These are phyloP conservation scores for Hymenoscyphus infarciens DNA, from an alignment of 2,329 filamentous ascomycete species.

Conservation along the genomic window DNA sequence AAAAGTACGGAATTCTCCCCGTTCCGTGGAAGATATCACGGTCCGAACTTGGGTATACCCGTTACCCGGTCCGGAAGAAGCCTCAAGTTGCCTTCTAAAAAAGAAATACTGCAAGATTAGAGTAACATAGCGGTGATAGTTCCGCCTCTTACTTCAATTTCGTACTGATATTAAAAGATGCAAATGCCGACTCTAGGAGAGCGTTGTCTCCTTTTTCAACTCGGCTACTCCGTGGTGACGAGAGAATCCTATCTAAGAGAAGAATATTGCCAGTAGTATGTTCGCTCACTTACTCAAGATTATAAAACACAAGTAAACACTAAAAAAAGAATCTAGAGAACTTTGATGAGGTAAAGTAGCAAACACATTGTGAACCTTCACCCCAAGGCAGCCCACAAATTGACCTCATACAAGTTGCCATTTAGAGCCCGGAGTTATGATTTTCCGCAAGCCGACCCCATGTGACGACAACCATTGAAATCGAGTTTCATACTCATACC, in stretches of 20 bases:
- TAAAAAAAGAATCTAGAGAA: no score
- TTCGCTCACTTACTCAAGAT: not conserved
- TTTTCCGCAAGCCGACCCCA: not conserved
- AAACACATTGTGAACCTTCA: no score
- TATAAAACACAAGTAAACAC: not conserved
- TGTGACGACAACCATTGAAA: constrained; percentile 11
- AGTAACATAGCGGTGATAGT: not conserved
- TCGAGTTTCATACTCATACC: constrained; percentile 7
- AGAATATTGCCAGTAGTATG: no score
- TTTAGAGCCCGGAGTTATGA: not conserved
- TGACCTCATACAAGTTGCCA: no score
- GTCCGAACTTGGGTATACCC: not conserved
- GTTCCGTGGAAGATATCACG: not conserved
- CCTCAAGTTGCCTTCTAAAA: not conserved
- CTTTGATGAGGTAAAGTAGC: no score
- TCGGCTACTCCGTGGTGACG: no score
- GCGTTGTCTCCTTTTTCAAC: no score
- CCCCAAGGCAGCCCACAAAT: no score
- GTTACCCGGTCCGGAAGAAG: not conserved
- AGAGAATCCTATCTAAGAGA: no score
- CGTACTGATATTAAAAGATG: no score
- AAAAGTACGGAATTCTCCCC: not conserved
- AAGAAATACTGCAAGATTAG: not conserved
- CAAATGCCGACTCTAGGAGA: no score
- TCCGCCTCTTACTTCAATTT: not conserved